Conservation (phyloP, 2,329 filamentous ascomycete species). For the Aureobasidium zeae region DNA sequence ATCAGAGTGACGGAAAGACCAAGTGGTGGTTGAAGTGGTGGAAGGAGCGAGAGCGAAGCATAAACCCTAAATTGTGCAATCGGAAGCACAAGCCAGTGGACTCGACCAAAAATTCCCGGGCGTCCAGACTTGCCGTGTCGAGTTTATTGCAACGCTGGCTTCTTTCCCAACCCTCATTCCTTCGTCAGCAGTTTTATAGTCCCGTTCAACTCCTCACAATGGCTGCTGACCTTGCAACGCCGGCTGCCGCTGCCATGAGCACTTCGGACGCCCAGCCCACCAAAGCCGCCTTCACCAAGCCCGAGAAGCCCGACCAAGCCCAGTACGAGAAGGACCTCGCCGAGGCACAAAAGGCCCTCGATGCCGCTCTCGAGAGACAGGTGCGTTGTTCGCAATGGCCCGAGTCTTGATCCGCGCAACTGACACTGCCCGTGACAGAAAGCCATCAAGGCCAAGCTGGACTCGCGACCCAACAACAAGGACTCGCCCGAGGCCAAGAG, state of each 20-base stretch:
- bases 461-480: slow-evolving; percentile 74
- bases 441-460: slow-evolving; percentile 78
- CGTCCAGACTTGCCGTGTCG: slow-evolving; percentile 6
- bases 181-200: neutral
- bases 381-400: slow-evolving; percentile 43
- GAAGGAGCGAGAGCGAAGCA: neutral
- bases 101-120: slow-evolving; percentile 6
- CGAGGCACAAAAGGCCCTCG: slow-evolving; percentile 78
- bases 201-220: slow-evolving; percentile 20
- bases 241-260: slow-evolving; percentile 29
- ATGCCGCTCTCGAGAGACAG: slow-evolving; percentile 62
- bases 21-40: no score
- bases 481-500: slow-evolving; percentile 72
- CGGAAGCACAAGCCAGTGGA: no score
- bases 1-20: no score
- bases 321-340: slow-evolving; percentile 70
- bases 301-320: slow-evolving; percentile 80
- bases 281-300: slow-evolving; percentile 45
- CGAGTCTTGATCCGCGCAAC: no score
- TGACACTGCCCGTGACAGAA: slow-evolving; percentile 49
- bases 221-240: slow-evolving; percentile 31
- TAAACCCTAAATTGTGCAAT: no score
- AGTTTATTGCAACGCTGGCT: slow-evolving; percentile 11
- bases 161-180: slow-evolving; percentile 9
- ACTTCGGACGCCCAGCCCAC: slow-evolving; percentile 27